Base-by-base conservation (phyloP, 257 asterid species). In the Ligustrum vulgare region DNA sequence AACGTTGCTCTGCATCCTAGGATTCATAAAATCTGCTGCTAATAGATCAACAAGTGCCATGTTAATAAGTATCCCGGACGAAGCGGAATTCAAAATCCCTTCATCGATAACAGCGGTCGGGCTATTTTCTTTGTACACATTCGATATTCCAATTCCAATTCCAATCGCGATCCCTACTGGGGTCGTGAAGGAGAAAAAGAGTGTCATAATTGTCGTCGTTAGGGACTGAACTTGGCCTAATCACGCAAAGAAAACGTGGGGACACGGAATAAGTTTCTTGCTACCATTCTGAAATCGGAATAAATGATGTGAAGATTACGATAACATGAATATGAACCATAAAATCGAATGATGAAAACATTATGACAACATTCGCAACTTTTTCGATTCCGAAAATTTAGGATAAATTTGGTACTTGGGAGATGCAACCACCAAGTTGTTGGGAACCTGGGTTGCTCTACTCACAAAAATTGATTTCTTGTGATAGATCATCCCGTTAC, bases 401-500 rank as follows among this genome's bases (percentile, higher is more conserved):
- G 15, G 31, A 69, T 77, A 80, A 74, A 77, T 78, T 18, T 25
- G 10, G 18, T 78, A 89, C 91, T 88, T 87, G 89, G 7, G 92
- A 81, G 4, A 89, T 84, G 83, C 94, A 87, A 56, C 94, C 92
- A 37, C 94, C 94, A 72, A 89, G 92, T n/a, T n/a, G n/a, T n/a
- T n/a, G n/a, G n/a, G n/a, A n/a, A n/a, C n/a, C n/a, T n/a, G n/a
- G n/a, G n/a, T n/a, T n/a, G n/a, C n/a, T n/a, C n/a, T n/a, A n/a
- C n/a, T n/a, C n/a, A n/a, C n/a, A n/a, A n/a, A n/a, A n/a, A n/a
- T n/a, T n/a, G n/a, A n/a, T n/a, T n/a, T n/a, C n/a, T n/a, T n/a
- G n/a, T n/a, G n/a, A n/a, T n/a, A n/a, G n/a, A n/a, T n/a, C n/a
- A n/a, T n/a, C n/a, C n/a, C n/a, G n/a, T n/a, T n/a, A n/a, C n/a